Evolutionary conservation across 2,329 filamentous ascomycete species (phyloP).

Genomic region (Hortaea werneckii): DNA sequence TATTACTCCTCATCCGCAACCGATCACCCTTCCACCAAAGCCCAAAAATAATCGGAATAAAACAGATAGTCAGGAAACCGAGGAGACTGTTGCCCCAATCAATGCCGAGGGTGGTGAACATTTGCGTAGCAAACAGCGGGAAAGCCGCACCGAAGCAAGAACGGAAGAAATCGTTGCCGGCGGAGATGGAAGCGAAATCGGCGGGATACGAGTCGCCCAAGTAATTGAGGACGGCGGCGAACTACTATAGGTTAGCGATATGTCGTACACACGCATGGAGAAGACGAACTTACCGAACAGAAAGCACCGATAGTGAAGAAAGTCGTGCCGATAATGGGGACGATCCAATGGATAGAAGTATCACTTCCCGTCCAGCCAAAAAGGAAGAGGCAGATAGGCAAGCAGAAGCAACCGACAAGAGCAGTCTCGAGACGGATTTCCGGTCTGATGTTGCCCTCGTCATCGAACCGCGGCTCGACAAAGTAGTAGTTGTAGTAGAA

Average conservation of each 20-base stretch:
- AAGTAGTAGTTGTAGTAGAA: conserved; percentile 18
- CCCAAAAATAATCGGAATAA: conserved; percentile 38
- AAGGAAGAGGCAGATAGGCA: conserved; percentile 22
- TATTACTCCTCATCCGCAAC: conserved; percentile 45
- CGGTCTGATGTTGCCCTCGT: conserved; percentile 14
- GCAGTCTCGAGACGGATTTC: conserved; percentile 21
- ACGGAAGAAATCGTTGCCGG: conserved; percentile 51
- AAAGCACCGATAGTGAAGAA: conserved; percentile 32
- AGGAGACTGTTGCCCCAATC: conserved; percentile 48
- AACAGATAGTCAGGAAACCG: conserved; percentile 32
- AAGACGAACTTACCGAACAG: conserved; percentile 33
- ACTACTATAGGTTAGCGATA: conserved; percentile 20
- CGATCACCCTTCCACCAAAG: conserved; percentile 48
- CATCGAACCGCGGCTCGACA: conserved; percentile 17
- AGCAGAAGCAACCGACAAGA: conserved; percentile 15
- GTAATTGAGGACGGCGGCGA: conserved; percentile 22
- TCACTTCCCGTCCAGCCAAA: conserved; percentile 22
- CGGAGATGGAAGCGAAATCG: conserved; percentile 48
- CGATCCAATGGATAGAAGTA: conserved; percentile 29
- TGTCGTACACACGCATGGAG: conserved; percentile 26
- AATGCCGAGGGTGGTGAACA: conserved; percentile 51
- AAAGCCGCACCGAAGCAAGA: conserved; percentile 49
- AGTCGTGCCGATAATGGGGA: conserved; percentile 30
- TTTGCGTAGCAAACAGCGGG: conserved; percentile 51
- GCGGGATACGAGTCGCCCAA: conserved; percentile 24